These are phyloP conservation scores for Lichtheimia hyalospora DNA, from an alignment of 371 early-diverging fungal genomes.

Conservation along the genomic window DNA sequence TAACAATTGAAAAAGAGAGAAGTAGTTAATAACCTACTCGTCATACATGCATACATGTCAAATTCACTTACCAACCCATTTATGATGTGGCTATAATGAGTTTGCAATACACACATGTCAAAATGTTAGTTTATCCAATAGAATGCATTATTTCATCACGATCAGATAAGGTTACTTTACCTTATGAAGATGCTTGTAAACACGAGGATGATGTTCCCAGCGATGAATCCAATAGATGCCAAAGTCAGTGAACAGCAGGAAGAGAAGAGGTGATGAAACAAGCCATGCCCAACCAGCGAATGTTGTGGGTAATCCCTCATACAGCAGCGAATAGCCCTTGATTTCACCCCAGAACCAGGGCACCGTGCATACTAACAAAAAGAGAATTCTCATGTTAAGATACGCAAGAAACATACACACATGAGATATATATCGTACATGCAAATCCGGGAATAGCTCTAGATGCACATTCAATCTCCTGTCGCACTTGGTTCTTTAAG, in stretches of 20 bases:
- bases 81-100: constrained; percentile 47
- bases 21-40: too few relatives aligned
- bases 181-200: constrained; percentile 92
- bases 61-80: constrained; percentile 46
- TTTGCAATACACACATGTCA: not conserved
- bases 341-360: constrained; percentile 92
- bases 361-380: constrained; percentile 65
- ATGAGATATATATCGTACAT: constrained; percentile 19
- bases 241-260: constrained; percentile 91
- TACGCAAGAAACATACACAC: too few relatives aligned
- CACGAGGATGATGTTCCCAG: constrained; percentile 79
- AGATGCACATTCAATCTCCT: constrained; percentile 84
- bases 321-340: constrained; percentile 80
- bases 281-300: constrained; percentile 62
- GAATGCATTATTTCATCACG: not conserved
- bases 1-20: too few relatives aligned
- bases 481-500: constrained; percentile 82
- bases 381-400: too few relatives aligned
- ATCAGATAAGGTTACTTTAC: constrained; percentile 23
- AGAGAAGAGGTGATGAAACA: constrained; percentile 60
- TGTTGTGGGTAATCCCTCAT: constrained; percentile 51
- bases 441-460: constrained; percentile 80
- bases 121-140: not conserved
- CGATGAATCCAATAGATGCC: constrained; percentile 96
- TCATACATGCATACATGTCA: not conserved